These are phyloP conservation scores for Volvox carteri DNA, from an alignment of 163 green algal genomes.

Conservation along the genomic window DNA sequence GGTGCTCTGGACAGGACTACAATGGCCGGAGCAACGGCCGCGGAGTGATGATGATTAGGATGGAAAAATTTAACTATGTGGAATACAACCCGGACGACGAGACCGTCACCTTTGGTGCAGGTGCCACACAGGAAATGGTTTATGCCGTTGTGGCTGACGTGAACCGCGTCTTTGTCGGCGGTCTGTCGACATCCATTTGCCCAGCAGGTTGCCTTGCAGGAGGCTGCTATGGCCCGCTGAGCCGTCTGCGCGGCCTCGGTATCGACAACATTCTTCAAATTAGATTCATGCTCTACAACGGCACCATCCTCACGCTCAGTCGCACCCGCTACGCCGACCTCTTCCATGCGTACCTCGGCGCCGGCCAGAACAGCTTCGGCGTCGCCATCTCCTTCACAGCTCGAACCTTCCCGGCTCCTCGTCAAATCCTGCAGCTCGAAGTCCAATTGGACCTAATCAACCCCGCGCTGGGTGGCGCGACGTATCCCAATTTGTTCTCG, in stretches of 20 bases:
- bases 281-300: conserved; percentile 44
- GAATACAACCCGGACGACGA: not conserved
- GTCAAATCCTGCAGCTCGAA: not conserved
- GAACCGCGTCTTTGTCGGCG: conserved; percentile 1
- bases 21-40: not conserved
- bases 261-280: conserved; percentile 23
- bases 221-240: conserved; percentile 26
- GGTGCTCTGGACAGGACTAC: conserved; percentile 16
- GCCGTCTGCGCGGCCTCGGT: conserved; percentile 27
- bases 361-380: conserved; percentile 27
- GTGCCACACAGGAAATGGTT: not conserved
- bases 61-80: not conserved
- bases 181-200: conserved; percentile 15
- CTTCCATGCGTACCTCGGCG: conserved; percentile 46
- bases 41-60: conserved; percentile 3
- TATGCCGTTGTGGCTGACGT: not conserved
- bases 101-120: conserved; percentile 14
- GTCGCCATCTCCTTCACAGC: not conserved
- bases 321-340: conserved; percentile 5
- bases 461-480: not conserved
- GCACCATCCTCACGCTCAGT: not conserved
- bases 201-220: conserved; percentile 37
- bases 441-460: not conserved
- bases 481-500: not conserved
- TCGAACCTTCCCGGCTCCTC: conserved; percentile 24